phyloP scores from a whole-genome alignment of 2,329 filamentous ascomycete species.

The Aspergillus bombycis region DNA sequence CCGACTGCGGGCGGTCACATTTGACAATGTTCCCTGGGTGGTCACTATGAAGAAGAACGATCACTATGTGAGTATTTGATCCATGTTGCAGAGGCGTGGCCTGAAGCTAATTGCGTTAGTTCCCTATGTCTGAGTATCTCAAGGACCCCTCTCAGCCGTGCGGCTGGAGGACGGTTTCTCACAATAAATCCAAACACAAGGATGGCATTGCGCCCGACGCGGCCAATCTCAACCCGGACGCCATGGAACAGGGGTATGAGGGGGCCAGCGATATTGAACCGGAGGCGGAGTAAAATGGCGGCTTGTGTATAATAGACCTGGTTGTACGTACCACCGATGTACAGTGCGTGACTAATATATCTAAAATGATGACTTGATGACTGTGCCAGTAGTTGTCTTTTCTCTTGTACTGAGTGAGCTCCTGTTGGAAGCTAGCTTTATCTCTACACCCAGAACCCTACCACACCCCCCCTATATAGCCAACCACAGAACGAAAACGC shows the following conservation, averaged over 20 bases:
- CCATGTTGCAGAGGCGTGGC: not conserved
- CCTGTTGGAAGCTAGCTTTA: not conserved
- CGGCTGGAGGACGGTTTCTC: conserved; percentile 62
- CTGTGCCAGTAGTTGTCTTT: not conserved
- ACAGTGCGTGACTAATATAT: not conserved
- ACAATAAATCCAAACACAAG: conserved; percentile 50
- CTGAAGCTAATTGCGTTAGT: conserved; percentile 42
- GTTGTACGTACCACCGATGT: conserved; percentile 4
- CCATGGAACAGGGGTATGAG: conserved; percentile 48
- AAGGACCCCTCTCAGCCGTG: conserved; percentile 57
- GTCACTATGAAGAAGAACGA: conserved; percentile 99
- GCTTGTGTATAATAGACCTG: conserved; percentile 14
- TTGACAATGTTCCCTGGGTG: conserved; percentile 99
- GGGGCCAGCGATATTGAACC: conserved; percentile 44
- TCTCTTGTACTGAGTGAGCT: not conserved
- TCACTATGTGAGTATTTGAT: conserved; percentile 67
- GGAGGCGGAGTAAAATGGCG: conserved; percentile 24
- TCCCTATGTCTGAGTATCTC: conserved; percentile 67
- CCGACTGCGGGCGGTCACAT: conserved; percentile 94
- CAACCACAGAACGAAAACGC: too few species aligned
- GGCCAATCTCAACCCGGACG: conserved; percentile 49
- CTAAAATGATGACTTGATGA: not conserved
- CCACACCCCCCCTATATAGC: not conserved
- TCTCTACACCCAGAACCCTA: not conserved
- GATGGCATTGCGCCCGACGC: conserved; percentile 41